A percentile compares a stretch with the other conserved stretches of the same genome.
Conservation (phyloP, 306 rosid genomes). For the Gleditsia sinensis region DNA sequence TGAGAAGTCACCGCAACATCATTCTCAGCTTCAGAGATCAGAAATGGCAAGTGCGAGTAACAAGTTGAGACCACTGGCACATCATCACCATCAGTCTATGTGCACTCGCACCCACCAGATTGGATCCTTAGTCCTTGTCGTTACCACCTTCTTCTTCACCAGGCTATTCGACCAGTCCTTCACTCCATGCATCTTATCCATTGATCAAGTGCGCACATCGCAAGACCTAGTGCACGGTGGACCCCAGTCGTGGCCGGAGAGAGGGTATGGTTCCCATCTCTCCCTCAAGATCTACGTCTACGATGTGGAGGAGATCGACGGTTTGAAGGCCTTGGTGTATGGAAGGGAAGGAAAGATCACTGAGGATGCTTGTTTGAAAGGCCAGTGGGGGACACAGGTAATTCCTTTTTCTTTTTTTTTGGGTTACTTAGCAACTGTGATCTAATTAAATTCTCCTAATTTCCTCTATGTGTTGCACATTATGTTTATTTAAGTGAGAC, state of each 20-base stretch:
- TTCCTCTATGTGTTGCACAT: background rate
- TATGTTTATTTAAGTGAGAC: background rate
- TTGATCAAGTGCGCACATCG: conserved; percentile 32
- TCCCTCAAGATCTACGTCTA: conserved; percentile 86
- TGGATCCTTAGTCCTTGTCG: conserved; percentile 66
- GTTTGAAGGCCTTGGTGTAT: conserved; percentile 62
- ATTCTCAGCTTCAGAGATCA: background rate
- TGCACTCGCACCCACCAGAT: conserved; percentile 91
- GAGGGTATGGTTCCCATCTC: conserved; percentile 64
- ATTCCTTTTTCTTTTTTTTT: background rate
- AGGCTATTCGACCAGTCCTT: conserved; percentile 53
- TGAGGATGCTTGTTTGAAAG: conserved; percentile 66
- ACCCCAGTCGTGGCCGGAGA: conserved; percentile 56
- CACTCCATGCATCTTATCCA: conserved; percentile 42
- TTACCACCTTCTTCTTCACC: conserved; percentile 67
- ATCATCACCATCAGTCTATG: conserved; percentile 43
- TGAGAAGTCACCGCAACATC: background rate
- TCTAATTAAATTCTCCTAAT: background rate
- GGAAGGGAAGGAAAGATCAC: conserved; percentile 76
- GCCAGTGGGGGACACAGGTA: conserved; percentile 99
- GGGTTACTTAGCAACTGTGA: background rate
- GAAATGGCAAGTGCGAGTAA: conserved; percentile 49
- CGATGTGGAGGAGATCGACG: conserved; percentile 66
- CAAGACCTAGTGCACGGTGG: conserved; percentile 36
- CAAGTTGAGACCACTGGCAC: conserved; percentile 52